Base-by-base conservation (phyloP, 169 alveolate species). In the Theileria parva region DNA sequence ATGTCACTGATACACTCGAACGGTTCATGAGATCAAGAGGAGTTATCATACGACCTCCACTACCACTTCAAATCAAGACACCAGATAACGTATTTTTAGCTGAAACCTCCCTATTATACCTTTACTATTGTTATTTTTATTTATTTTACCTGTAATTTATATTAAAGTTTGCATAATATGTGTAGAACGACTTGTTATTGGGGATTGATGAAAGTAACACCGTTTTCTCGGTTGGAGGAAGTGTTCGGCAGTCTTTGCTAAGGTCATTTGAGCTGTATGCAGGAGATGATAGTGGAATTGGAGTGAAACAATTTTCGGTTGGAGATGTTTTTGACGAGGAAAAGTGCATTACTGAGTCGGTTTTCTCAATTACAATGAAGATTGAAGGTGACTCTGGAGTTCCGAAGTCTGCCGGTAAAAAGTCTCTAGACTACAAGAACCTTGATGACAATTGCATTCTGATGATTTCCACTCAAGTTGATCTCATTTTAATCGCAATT, bases 1-100 rank as follows among this genome's bases (percentile, higher is more conserved):
- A 25, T 11, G 64, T 83, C 17, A 30, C 67, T 7, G 89, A 53
- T 21, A 44, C 77, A 0, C 76, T 83, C 32, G 89, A 83, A 59
- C 3, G 68, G 11, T 83, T 83, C 53, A 83, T 83, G 89, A 69
- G 89, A 12, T 48, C 44, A 8, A 13, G 86, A 12, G 75, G 85
- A 15, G 83, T 72, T n/a, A 44, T 83, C 15, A 30, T 83, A 7
- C 34, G 50, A 11, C 71, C 85, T 0, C 86, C 86, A 3, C 68
- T 55, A 17, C 59, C 77, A 2, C 50, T 83, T 0, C 80, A 83
- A 27, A 71, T 61, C 27, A 61, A 61, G 34, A 61, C 69, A n/a
- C 75, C 23, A 11, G 50, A 30, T 8, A 68, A 68, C 64, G 76
- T 68, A 68, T 4, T 44, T 68, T 5, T n/a, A 12, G n/a, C n/a